Conservation (phyloP, 208 protist genomes). For the Trypanosoma grayi region DNA sequence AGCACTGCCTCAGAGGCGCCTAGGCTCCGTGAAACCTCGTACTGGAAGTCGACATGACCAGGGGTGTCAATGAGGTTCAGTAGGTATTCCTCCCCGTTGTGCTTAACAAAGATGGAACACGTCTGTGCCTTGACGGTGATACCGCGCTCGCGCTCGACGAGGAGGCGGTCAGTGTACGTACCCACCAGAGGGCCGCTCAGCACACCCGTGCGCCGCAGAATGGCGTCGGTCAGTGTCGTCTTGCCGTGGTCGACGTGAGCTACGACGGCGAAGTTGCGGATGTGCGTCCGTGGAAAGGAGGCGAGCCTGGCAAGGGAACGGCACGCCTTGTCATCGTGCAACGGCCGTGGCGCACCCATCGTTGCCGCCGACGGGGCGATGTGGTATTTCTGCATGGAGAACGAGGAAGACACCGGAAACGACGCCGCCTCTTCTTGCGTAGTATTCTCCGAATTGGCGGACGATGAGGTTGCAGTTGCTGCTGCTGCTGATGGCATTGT, state of each 20-base stretch:
- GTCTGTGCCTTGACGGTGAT: slow-evolving; percentile 97
- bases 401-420: background rate
- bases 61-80: slow-evolving; percentile 98
- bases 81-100: slow-evolving; percentile 69
- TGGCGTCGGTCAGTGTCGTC: slow-evolving; percentile 89
- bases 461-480: background rate
- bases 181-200: slow-evolving; percentile 55
- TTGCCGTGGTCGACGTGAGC: slow-evolving; percentile 94
- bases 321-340: slow-evolving; percentile 13
- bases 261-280: slow-evolving; percentile 91
- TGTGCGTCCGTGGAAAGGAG: slow-evolving; percentile 50
- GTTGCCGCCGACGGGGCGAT: slow-evolving; percentile 9
- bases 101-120: slow-evolving; percentile 81
- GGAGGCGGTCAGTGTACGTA: slow-evolving; percentile 91
- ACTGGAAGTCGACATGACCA: slow-evolving; percentile 98
- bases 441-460: background rate
- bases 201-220: slow-evolving; percentile 80
- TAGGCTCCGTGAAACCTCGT: slow-evolving; percentile 95
- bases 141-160: slow-evolving; percentile 94
- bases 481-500: background rate
- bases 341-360: slow-evolving; percentile 16
- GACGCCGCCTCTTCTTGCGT: background rate
- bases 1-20: slow-evolving; percentile 89
- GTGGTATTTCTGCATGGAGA: slow-evolving; percentile 12
- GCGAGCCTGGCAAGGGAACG: slow-evolving; percentile 24